Base-by-base conservation (phyloP, 805 yeast species). In the Zygotorulaspora chibaensis region DNA sequence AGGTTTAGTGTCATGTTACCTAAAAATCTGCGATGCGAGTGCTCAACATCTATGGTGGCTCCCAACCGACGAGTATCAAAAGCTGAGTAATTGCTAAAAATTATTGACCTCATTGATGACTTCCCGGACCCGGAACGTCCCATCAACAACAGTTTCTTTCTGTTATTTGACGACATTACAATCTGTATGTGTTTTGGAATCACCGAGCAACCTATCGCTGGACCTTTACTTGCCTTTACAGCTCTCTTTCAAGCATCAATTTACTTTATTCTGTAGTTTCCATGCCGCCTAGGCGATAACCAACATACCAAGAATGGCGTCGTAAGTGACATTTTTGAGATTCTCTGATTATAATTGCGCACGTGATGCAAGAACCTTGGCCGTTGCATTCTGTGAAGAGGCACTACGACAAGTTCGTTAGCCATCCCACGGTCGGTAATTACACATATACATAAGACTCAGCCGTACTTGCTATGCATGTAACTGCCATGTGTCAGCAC, bases 1-100 rank as follows among this genome's bases (percentile, higher is more conserved):
- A 93, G 71, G 58, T 91, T 91, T 38, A 93, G 72, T 1, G 97
- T 89, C 95, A 93, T 88, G 63, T 91, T 90, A 1, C 96, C 96
- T 48, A 93, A 71, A 59, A 93, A 90, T 41, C 98, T 72, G 45
- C 93, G 69, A 67, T 91, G 96, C 2, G 97, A 88, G 62, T 93
- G 96, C 62, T 93, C 99, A n/a, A 93, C 97, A 61, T 93, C 99
- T 46, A 93, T 90, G 0, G 99, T 93, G 9, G 99, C 98, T 1
- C 98, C 98, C 11, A 93, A 68, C 47, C 98, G 74, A 52, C 98
- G 76, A 2, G 99, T 93, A 62, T 93, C 99, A 61, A 91, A 87
- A 0, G 99, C 99, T 1, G 96, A 87, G 66, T 93, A 93, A 62
- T 93, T 93, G 57, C 95, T 83, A 66, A 93, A 93, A 54, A 93